Evolutionary conservation across 2,329 filamentous ascomycete genomes (phyloP), one percentile per base, ranked within the genome.

Genomic region (Coniochaeta hoffmannii): DNA sequence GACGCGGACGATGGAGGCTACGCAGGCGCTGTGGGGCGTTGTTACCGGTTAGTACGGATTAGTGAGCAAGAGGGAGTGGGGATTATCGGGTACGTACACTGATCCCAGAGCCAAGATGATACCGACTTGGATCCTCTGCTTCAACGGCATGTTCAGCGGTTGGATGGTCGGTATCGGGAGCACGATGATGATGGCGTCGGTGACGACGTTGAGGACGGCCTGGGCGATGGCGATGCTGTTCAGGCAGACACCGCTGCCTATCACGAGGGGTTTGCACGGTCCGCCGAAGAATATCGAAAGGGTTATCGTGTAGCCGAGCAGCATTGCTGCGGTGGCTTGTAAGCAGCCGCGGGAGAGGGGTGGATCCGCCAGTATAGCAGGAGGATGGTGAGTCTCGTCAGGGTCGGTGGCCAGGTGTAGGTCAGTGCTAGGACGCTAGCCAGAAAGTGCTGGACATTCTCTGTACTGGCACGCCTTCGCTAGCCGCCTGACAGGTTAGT

Each of bases 191-290:
- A 74, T 58, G 50, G 17, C 50, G 50, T 78, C 74, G 30, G 74
- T 75, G 34, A 71, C 52, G 53, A 79, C 76, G 61, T 77, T 77
- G 14, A 76, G 64, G 1, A 71, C 70, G 0, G 76, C 73, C 56
- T 76, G 74, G 35, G 70, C 65, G 57, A 77, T 70, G 10, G 72
- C 66, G 51, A 75, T 70, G 56, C 75, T 71, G 54, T 73, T 64
- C 52, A 78, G 67, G 59, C 76, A 78, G 35, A 54, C 64, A 63
- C 53, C 52, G 32, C 55, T 61, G 22, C 56, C 56, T 2, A 55
- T 55, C 17, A 56, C 44, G 30, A 60, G 56, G 3, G 64, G 63
- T 49, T 61, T 64, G 56, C 64, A 66, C 4, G 63, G 65, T 4
- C 60, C 63, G 15, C 57, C 57, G 19, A 63, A 59, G 53, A 66